Evolutionary conservation across 2,329 filamentous ascomycete genomes (phyloP).

Genomic region (Paecilomyces sp.): DNA sequence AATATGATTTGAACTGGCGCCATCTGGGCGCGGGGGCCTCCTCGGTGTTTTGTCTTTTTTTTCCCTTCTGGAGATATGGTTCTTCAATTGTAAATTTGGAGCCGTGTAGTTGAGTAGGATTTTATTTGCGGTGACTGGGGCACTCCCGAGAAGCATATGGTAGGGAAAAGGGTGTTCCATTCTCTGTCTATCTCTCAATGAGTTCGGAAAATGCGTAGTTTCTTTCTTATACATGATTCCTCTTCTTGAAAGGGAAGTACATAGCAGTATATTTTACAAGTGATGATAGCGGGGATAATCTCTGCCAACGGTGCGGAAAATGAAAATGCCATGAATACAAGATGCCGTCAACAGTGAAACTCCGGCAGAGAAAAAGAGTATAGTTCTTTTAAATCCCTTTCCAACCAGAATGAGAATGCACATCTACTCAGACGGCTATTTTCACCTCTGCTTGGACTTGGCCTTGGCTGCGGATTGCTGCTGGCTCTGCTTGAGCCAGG

Average conservation of each 20-base stretch:
- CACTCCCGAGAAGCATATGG: neutral
- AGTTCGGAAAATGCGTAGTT: neutral
- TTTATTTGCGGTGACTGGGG: neutral
- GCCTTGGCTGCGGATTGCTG: slow-evolving; percentile 1
- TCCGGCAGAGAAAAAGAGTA: neutral
- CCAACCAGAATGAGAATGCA: neutral
- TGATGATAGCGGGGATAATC: neutral
- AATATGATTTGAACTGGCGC: neutral
- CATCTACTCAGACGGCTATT: neutral
- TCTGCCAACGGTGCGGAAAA: neutral
- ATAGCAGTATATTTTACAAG: neutral
- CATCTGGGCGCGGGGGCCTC: neutral
- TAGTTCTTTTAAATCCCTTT: neutral
- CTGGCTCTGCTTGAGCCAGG: slow-evolving; percentile 6
- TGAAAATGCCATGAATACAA: neutral
- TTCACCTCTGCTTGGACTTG: slow-evolving; percentile 6
- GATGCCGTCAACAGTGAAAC: neutral
- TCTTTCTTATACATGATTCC: neutral
- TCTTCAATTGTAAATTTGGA: neutral
- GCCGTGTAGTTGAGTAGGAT: neutral
- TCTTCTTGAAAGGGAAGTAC: neutral
- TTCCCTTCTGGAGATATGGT: neutral
- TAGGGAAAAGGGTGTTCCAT: neutral
- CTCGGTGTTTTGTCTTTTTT: neutral
- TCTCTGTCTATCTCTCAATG: neutral